These are phyloP conservation scores for Priceomyces carsonii DNA, from an alignment of 805 yeast species.

Conservation along the genomic window DNA sequence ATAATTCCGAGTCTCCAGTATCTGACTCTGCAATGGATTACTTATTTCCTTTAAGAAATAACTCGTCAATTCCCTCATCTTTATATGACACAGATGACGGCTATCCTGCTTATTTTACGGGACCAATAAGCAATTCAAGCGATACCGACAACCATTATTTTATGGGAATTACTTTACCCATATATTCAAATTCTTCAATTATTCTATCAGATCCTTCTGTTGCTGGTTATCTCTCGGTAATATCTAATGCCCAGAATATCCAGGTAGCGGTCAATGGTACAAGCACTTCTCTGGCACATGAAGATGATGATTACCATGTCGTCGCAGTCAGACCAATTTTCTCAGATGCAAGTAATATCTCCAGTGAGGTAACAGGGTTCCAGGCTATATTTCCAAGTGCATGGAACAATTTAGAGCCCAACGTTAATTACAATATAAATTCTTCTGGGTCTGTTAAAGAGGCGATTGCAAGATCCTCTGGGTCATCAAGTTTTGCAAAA, in stretches of 20 bases:
- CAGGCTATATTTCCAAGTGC: conserved; percentile 32
- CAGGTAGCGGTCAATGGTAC: conserved; percentile 28
- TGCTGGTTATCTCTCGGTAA: conserved; percentile 69
- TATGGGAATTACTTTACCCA: conserved; percentile 77
- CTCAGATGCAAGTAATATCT: conserved; percentile 16
- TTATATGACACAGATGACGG: conserved; percentile 10
- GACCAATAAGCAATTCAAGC: conserved; percentile 56
- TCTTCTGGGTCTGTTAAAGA: conserved; percentile 24
- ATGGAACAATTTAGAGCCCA: conserved; percentile 15
- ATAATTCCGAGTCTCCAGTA: conserved; percentile 27
- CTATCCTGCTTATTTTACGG: conserved; percentile 46
- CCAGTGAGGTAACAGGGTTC: conserved; percentile 48
- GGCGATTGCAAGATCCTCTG: conserved; percentile 28
- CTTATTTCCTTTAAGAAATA: conserved; percentile 53
- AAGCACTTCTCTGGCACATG: conserved; percentile 10
- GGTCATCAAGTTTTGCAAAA: conserved; percentile 28
- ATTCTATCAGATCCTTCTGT: conserved; percentile 53
- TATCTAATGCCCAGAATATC: conserved; percentile 35
- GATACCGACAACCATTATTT: conserved; percentile 41
- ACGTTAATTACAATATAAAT: conserved; percentile 25
- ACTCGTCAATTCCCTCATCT: conserved; percentile 31
- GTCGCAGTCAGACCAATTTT: conserved; percentile 36
- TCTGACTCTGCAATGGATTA: conserved; percentile 30
- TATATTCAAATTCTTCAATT: conserved; percentile 72
- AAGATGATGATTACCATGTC: conserved; percentile 25